These are phyloP conservation scores for Neonectria ditissima DNA, from an alignment of 2,329 filamentous ascomycete genomes.

Conservation along the genomic window DNA sequence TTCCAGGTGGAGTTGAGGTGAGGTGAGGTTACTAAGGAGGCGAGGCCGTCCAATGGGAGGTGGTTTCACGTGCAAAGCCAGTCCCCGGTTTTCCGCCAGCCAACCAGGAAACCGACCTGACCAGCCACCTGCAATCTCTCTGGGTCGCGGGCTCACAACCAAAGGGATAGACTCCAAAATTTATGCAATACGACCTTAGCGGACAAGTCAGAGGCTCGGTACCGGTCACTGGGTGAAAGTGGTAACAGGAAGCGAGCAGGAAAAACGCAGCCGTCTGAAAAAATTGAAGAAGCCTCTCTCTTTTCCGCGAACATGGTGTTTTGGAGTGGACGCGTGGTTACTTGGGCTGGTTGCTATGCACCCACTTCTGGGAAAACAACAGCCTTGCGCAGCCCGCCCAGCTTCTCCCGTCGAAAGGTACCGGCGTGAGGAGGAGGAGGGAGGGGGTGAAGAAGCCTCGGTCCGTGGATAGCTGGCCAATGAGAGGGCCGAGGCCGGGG, in stretches of 20 bases:
- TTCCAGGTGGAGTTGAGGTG: constrained; percentile 14
- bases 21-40: no score
- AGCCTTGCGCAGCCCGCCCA: constrained; percentile 14
- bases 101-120: constrained; percentile 1
- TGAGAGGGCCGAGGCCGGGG: not conserved
- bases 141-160: not conserved
- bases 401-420: constrained; percentile 17
- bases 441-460: constrained; percentile 18
- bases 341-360: constrained; percentile 25
- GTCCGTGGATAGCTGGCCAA: constrained; percentile 22
- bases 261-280: not conserved
- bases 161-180: not conserved
- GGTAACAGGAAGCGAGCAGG: not conserved
- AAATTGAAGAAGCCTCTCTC: not conserved
- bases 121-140: constrained; percentile 7
- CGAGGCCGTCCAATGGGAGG: constrained; percentile 17
- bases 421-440: constrained; percentile 1
- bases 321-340: constrained; percentile 20
- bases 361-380: constrained; percentile 18
- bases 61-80: constrained; percentile 35
- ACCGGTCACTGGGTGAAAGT: not conserved
- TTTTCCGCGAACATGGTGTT: constrained; percentile 5
- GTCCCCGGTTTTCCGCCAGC: constrained; percentile 4
- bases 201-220: not conserved
- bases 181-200: not conserved